These are phyloP conservation scores for Phialocephala sp. DNA, from an alignment of 2,329 filamentous ascomycete species.

Conservation along the genomic window DNA sequence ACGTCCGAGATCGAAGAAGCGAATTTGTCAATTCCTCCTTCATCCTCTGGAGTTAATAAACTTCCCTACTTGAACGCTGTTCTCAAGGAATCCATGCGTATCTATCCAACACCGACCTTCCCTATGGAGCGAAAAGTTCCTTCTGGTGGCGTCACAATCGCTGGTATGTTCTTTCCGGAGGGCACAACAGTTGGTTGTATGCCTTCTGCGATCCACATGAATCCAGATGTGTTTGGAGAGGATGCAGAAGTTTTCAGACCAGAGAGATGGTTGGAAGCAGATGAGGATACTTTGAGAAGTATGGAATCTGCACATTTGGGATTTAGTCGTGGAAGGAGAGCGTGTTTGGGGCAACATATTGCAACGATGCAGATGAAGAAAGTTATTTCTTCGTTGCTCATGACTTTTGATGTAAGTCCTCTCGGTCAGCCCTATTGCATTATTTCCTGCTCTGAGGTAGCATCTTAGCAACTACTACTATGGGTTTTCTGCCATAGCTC, in stretches of 20 bases:
- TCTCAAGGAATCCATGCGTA: conserved; percentile 50
- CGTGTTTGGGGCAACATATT: conserved; percentile 18
- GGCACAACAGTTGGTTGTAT: conserved; percentile 45
- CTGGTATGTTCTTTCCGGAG: conserved; percentile 10
- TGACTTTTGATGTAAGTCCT: conserved; percentile 10
- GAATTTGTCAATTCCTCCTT: conserved; percentile 1
- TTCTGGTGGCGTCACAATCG: conserved; percentile 9
- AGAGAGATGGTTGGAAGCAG: conserved; percentile 27
- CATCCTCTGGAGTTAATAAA: conserved; percentile 12
- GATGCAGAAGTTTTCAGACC: conserved; percentile 25
- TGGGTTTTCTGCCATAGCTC: background rate
- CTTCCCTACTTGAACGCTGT: conserved; percentile 45
- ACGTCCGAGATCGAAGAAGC: conserved; percentile 40
- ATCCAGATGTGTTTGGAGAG: conserved; percentile 16
- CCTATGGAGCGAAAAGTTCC: conserved; percentile 22
- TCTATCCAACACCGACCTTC: conserved; percentile 41
- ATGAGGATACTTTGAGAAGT: conserved; percentile 10
- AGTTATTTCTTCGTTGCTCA: background rate
- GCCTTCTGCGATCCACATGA: conserved; percentile 40
- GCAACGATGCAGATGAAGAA: conserved; percentile 16
- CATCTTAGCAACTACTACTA: no score
- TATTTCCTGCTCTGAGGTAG: background rate
- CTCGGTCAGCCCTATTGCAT: background rate
- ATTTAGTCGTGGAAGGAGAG: conserved; percentile 13
- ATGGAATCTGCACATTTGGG: conserved; percentile 9